Base-by-base conservation (phyloP, 169 alveolate genomes). In the Plasmodium yoelii region DNA sequence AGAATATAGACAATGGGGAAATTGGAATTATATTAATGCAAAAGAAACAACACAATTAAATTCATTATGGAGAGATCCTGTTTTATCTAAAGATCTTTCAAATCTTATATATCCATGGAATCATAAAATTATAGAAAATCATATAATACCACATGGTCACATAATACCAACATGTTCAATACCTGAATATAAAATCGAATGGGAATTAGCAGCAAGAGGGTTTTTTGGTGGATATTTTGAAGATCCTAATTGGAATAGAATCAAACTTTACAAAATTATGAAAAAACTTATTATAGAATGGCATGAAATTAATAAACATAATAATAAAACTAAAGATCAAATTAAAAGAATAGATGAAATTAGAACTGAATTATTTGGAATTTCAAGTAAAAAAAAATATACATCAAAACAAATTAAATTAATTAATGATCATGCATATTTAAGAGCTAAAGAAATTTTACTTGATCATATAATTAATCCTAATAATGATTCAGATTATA, bases 1-100 rank as follows among this genome's bases (percentile, higher is more conserved):
- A 44, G 96, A 94, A 46, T 65, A 91, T 42, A 90, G 95, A 57
- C 95, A 92, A 80, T 94, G 96, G 96, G 96, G 96, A 1, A 75
- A 92, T 51, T 94, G 96, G 96, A 82, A 88, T 28, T 91, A 84
- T 28, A 42, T 57, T 26, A 13, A 55, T 12, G 75, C 90, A 9
- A 82, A 82, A 24, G 90, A 82, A 44, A 82, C 82, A 3, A 82
- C 90, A 13, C 90, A 82, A 18, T 82, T 82, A 56, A 82, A 82
- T 68, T 7, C 90, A 9, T 65, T 73, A n/a, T 82, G 90, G 90
- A 67, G 90, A 82, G 90, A 82, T 51, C 90, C 90, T 5, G 90
- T 82, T 9, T 19, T 82, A 18, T 82, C 90, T 22, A 82, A 60
- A 68, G 69, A 72, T 34, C 22, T 82, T n/a, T 53, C 90, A 34